Evolutionary conservation across 2,329 filamentous ascomycete species (phyloP).

Genomic region (Penicillium sp.): DNA sequence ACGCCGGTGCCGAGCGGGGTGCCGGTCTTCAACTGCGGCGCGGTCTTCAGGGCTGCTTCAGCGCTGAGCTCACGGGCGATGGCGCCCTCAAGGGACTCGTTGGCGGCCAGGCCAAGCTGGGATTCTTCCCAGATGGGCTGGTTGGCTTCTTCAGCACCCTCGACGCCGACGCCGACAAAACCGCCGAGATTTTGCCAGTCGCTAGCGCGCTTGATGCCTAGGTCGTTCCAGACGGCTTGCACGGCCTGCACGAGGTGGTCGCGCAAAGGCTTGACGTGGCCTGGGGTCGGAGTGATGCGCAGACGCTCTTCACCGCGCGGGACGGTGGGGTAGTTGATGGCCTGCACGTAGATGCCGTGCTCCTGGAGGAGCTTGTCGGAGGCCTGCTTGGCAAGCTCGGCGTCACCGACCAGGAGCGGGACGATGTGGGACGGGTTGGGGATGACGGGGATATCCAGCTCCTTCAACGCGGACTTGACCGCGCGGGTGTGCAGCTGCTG

Average conservation of each 20-base stretch:
- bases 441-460: conserved; percentile 86
- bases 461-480: conserved; percentile 77
- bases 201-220: conserved; percentile 85
- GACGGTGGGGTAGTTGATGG: conserved; percentile 98
- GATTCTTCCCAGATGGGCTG: conserved; percentile 85
- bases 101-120: conserved; percentile 66
- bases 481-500: conserved; percentile 95
- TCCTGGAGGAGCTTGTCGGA: conserved; percentile 87
- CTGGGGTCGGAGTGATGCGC: conserved; percentile 91
- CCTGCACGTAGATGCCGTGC: conserved; percentile 93
- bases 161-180: conserved; percentile 86
- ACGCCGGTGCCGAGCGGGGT: conserved; percentile 18
- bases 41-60: conserved; percentile 7
- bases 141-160: conserved; percentile 53
- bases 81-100: conserved; percentile 57
- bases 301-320: conserved; percentile 96
- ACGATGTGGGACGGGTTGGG: conserved; percentile 97
- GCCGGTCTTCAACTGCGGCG: conserved; percentile 11
- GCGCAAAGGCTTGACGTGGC: conserved; percentile 77
- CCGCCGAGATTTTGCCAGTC: conserved; percentile 89
- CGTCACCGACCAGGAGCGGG: conserved; percentile 87
- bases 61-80: conserved; percentile 42
- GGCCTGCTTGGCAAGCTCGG: conserved; percentile 83
- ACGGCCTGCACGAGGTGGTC: conserved; percentile 79
- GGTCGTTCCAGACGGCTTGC: conserved; percentile 79